Base-by-base conservation (phyloP, 345 rosid genomes). In the Psidium friedrichsthalianum region DNA sequence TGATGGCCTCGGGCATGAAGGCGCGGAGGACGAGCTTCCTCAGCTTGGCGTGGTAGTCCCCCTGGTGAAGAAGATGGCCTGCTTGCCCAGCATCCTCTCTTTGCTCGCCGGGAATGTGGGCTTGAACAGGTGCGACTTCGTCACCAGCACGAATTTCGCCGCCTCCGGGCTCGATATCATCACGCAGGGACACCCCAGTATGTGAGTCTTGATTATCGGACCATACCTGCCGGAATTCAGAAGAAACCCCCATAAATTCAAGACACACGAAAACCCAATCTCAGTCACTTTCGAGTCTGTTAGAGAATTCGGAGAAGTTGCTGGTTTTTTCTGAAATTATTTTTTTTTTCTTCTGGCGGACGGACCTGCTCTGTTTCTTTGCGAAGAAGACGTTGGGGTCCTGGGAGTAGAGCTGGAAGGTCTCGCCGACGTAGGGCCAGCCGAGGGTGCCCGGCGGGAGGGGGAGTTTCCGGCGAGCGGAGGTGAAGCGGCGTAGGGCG, bases 401-500 rank as follows among this genome's bases (percentile, higher is more conserved):
- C 84, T 93, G 92, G 24, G 94, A 91, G 87, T 89, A 93, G 56
- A 93, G 88, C 69, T 87, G 90, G 51, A 89, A 87, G 76, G 94
- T 92, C 87, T 93, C 93, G 14, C 95, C 95, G 20, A 93, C n/a
- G 69, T 84, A 89, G 49, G 95, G 95, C 93, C 91, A 93, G 2
- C 95, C 95, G 87, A 93, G 61, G 83, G 94, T 91, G 27, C 95
- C 95, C 9, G 95, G 95, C 6, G 95, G 94, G 40, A 93, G 90
- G 82, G 89, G 87, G 20, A 87, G 82, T 27, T 9, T 83, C 36
- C 74, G 82, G 83, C 44, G 61, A 11, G 74, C 42, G 82, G 83
- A 85, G 55, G 86, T 14, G 69, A 27, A 2, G 84, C 49, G 81
- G 74, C 25, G 82, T 52, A 64, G 83, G 36, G 85, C 53, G 27